Conservation (phyloP, 192 early-diverging fungal genomes). For the Coemansia sp. region DNA sequence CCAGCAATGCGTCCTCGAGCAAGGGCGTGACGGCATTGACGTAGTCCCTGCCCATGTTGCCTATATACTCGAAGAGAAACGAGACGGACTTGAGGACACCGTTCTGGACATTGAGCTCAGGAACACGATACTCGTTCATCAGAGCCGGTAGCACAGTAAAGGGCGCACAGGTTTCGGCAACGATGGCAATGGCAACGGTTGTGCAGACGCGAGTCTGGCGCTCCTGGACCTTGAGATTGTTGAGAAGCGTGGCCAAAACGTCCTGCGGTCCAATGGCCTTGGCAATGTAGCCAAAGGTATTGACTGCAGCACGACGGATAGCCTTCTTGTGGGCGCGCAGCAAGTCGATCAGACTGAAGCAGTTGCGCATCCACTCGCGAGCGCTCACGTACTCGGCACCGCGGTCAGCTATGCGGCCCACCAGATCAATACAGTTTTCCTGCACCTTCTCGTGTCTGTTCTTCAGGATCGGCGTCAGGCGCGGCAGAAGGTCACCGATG, state of each 20-base stretch:
- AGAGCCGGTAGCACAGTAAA: conserved; percentile 97
- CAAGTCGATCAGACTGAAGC: conserved; percentile 96
- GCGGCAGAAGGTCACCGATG: conserved; percentile 93
- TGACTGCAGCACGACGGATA: conserved; percentile 94
- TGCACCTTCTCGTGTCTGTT: conserved; percentile 97
- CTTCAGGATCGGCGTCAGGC: conserved; percentile 96
- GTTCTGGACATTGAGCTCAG: conserved; percentile 99
- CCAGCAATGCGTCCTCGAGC: conserved; percentile 95
- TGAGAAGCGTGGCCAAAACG: conserved; percentile 94
- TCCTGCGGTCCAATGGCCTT: conserved; percentile 99
- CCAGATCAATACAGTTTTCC: conserved; percentile 91
- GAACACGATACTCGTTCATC: conserved; percentile 99
- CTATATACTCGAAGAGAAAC: conserved; percentile 99
- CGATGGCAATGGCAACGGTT: conserved; percentile 97
- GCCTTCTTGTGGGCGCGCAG: conserved; percentile 95
- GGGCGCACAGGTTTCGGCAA: conserved; percentile 95
- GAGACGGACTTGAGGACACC: conserved; percentile 93
- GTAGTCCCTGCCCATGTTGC: conserved; percentile 97
- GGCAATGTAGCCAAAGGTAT: conserved; percentile 99
- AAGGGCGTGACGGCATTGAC: conserved; percentile 95
- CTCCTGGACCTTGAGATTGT: conserved; percentile 98
- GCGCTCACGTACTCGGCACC: conserved; percentile 95
- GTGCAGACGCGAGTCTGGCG: conserved; percentile 99
- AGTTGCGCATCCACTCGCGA: conserved; percentile 99
- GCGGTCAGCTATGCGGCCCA: conserved; percentile 97